Base-by-base conservation (phyloP, 805 yeast genomes). In the Candida chauliodis region DNA sequence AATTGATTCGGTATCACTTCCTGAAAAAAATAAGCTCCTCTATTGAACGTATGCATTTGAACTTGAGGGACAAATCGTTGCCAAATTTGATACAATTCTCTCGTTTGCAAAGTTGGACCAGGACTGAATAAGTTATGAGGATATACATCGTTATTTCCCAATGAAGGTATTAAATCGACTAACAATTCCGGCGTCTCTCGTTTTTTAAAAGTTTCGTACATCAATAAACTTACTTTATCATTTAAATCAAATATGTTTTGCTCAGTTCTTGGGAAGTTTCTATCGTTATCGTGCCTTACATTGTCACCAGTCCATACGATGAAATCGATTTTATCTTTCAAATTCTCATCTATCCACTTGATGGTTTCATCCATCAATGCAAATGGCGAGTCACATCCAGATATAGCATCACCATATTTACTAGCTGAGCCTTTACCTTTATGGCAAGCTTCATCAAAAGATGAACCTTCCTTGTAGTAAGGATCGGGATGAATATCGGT, bases 241-340 rank as follows among this genome's bases (percentile, higher is more conserved):
- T 86, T 86, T 77, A 81, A 71, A 9, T 79, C 81, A 45, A 85
- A 76, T 32, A 87, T 87, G 40, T 79, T 77, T 41, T 53, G 51
- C 51, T 86, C 95, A 1, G 85, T 76, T 64, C 96, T 74, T 2
- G 95, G 96, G 51, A 63, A 61, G 15, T 56, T 55, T 53, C 95
- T 67, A 59, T 86, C 95, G 50, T 81, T 84, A 56, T 86, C 95
- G 56, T 86, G 95, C 40, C 95, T 71, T 32, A 84, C 76, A 50
- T 86, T 87, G 59, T 87, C 96, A 22, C 96, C 96, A 0, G 95
- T 86, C 95, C 95, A 87, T 10, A 87, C 74, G 9, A 87, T 81
- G 59, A 87, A 87, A 56, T 87, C 96, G 34, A 87, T 79, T 47
- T 86, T 79, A 56, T 84, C 93, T 43, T 69, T 75, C 42, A 87